Percentiles rank a stretch among this genome's conserved stretches.
Evolutionary conservation across 441 rosid species (phyloP).

Genomic region (Croton laevigatus): DNA sequence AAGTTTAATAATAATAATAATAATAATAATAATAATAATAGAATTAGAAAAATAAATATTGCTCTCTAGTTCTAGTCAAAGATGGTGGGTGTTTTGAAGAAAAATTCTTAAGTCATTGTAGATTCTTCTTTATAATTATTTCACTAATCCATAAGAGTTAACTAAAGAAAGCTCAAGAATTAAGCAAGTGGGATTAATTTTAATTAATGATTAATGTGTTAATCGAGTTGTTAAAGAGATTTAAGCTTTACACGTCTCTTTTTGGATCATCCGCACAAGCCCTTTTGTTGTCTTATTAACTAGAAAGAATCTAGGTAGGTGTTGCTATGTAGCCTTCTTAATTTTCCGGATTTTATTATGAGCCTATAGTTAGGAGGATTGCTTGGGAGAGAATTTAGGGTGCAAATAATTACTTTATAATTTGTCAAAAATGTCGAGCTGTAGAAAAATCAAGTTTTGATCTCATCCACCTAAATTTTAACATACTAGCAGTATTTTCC

Average conservation of each 20-base stretch:
- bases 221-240: background rate
- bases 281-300: slow-evolving; percentile 1
- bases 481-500: too few relatives aligned
- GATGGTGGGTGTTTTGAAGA: too few relatives aligned
- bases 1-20: background rate
- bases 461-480: too few relatives aligned
- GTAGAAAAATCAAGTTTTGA: too few relatives aligned
- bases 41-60: too few relatives aligned
- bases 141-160: too few relatives aligned
- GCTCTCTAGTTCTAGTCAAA: too few relatives aligned
- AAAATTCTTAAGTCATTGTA: too few relatives aligned
- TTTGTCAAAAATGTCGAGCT: too few relatives aligned
- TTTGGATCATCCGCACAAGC: background rate
- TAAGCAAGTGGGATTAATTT: background rate
- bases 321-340: background rate
- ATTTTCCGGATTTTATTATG: background rate
- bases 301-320: slow-evolving; percentile 22
- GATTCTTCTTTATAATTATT: too few relatives aligned
- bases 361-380: background rate
- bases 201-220: background rate
- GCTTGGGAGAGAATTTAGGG: background rate
- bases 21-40: background rate
- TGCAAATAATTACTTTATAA: too few relatives aligned
- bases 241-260: slow-evolving; percentile 7
- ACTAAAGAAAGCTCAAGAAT: too few relatives aligned